phyloP scores from a whole-genome alignment of 331 rosid species.

The Malus hybrid region DNA sequence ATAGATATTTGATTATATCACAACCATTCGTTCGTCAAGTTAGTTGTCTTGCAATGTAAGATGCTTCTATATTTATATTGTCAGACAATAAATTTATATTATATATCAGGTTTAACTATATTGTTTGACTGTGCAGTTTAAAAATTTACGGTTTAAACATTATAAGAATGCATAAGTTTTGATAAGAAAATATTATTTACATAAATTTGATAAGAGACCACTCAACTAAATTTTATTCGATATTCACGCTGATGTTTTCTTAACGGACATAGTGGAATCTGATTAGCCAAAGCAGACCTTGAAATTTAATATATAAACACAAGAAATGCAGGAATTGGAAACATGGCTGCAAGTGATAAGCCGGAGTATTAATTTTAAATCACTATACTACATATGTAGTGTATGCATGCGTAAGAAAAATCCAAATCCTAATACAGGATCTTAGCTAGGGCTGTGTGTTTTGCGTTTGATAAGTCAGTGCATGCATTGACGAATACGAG shows the following conservation, averaged over 20 bases:
- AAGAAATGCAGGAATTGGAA: slow-evolving; percentile 6
- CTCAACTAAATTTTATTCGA: slow-evolving; percentile 7
- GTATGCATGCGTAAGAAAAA: slow-evolving; percentile 32
- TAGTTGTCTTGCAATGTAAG: no score
- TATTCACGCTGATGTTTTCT: slow-evolving; percentile 27
- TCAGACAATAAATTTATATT: no score
- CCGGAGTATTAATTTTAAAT: not conserved
- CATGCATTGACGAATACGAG: slow-evolving; percentile 36
- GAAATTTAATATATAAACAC: not conserved
- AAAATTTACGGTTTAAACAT: no score
- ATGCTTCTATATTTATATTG: no score
- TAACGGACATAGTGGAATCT: slow-evolving; percentile 36
- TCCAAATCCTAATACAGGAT: slow-evolving; percentile 18
- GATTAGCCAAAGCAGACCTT: slow-evolving; percentile 28
- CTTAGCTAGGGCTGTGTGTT: not conserved
- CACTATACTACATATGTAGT: slow-evolving; percentile 9
- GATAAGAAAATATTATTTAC: no score
- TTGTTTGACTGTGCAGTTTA: no score
- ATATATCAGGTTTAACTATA: no score
- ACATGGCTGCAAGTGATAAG: slow-evolving; percentile 16
- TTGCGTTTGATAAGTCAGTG: slow-evolving; percentile 41
- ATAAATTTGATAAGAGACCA: no score
- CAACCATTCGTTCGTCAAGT: no score
- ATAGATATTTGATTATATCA: no score
- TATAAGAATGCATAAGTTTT: no score